Evolutionary conservation across 2,329 filamentous ascomycete genomes (phyloP).

Genomic region (Didymella pinodella): DNA sequence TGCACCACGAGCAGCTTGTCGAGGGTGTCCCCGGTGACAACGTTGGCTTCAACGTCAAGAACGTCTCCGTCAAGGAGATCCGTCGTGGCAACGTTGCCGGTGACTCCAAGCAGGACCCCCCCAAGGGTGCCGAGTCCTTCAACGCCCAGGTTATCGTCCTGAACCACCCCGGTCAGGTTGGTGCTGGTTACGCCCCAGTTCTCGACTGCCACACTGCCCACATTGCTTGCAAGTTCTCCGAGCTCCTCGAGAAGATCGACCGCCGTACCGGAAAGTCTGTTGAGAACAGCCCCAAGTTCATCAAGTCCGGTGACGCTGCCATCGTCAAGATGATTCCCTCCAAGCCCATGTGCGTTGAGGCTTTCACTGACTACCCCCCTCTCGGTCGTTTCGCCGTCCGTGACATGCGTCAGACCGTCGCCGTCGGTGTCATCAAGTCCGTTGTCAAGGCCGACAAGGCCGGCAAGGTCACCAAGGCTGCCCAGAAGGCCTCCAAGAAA

Average conservation of each 20-base stretch:
- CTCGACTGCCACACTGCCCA: conserved; percentile 99
- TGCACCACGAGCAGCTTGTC: conserved; percentile 99
- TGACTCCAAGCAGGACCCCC: conserved; percentile 99
- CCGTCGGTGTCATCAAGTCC: conserved; percentile 92
- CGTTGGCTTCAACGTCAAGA: conserved; percentile 99
- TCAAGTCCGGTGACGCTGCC: conserved; percentile 99
- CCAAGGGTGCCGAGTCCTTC: conserved; percentile 88
- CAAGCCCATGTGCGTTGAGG: conserved; percentile 99
- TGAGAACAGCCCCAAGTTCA: conserved; percentile 95
- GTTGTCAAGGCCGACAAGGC: conserved; percentile 58
- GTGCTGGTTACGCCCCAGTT: conserved; percentile 98
- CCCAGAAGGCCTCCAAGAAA: conserved; percentile 54
- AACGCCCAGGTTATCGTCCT: conserved; percentile 99
- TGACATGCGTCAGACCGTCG: conserved; percentile 87
- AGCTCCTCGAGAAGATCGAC: conserved; percentile 99
- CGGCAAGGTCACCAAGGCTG: conserved; percentile 62
- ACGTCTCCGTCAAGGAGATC: conserved; percentile 99
- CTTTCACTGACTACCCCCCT: conserved; percentile 99
- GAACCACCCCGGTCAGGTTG: conserved; percentile 99
- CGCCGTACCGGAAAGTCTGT: conserved; percentile 99
- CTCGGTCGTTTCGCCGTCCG: conserved; percentile 99
- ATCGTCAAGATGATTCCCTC: conserved; percentile 99
- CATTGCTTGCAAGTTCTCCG: conserved; percentile 99
- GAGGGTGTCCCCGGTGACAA: conserved; percentile 99
- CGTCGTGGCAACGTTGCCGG: conserved; percentile 99